phyloP scores from a whole-genome alignment of 345 rosid genomes.

The Pistacia atlantica region DNA sequence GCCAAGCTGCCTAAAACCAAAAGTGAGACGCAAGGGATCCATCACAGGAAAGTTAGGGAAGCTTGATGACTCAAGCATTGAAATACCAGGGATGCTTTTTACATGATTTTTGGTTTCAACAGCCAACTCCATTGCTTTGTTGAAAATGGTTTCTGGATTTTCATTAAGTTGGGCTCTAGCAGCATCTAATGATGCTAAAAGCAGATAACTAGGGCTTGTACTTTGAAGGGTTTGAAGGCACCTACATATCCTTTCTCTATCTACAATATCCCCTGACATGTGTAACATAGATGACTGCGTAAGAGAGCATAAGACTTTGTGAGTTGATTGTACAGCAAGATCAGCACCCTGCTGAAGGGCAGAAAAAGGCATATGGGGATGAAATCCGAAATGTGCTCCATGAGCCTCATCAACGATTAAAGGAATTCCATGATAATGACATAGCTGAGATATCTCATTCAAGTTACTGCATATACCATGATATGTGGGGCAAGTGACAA shows the following conservation, averaged over 20 bases:
- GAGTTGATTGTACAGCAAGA: slow-evolving; percentile 47
- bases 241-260: slow-evolving; percentile 46
- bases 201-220: slow-evolving; percentile 59
- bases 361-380: slow-evolving; percentile 35
- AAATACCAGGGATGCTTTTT: slow-evolving; percentile 37
- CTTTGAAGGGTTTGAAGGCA: slow-evolving; percentile 60
- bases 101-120: slow-evolving; percentile 30
- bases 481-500: slow-evolving; percentile 65
- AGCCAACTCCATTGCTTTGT: slow-evolving; percentile 41
- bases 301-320: slow-evolving; percentile 51
- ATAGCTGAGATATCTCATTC: slow-evolving; percentile 42
- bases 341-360: slow-evolving; percentile 54
- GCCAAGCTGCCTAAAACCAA: no score
- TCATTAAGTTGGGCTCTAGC: slow-evolving; percentile 60
- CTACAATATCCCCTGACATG: slow-evolving; percentile 47
- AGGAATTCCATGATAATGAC: slow-evolving; percentile 51
- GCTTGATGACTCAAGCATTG: slow-evolving; percentile 33
- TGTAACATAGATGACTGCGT: slow-evolving; percentile 74
- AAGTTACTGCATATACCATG: slow-evolving; percentile 67
- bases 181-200: slow-evolving; percentile 67
- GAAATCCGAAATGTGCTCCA: slow-evolving; percentile 64
- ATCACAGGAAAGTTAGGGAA: slow-evolving; percentile 31
- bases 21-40: slow-evolving; percentile 18
- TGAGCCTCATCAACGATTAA: slow-evolving; percentile 65
- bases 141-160: slow-evolving; percentile 40